Conservation (phyloP, 2,329 filamentous ascomycete species). For the Aspergillus neotritici region DNA sequence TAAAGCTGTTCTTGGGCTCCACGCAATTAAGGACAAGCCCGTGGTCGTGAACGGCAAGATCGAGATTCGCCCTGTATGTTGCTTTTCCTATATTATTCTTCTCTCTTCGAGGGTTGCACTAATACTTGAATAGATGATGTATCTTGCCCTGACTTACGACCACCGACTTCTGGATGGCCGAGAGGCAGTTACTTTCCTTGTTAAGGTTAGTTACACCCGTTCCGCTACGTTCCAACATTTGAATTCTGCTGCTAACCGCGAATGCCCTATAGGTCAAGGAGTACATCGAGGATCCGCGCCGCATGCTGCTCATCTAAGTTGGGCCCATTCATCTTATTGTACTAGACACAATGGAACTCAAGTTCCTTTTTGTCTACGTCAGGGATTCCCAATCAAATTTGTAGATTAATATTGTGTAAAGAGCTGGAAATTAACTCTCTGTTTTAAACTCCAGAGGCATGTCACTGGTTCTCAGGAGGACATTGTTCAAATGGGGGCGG, state of each 20-base stretch:
- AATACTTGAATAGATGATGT: slow-evolving; percentile 72
- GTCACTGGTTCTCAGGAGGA: too few relatives aligned
- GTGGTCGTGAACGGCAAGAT: slow-evolving; percentile 89
- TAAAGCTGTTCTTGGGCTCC: slow-evolving; percentile 73
- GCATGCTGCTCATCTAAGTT: slow-evolving; percentile 65
- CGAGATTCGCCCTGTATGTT: slow-evolving; percentile 70
- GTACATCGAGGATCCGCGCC: slow-evolving; percentile 89
- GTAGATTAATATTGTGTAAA: slow-evolving; percentile 21
- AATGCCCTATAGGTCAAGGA: slow-evolving; percentile 63
- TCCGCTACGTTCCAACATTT: neutral
- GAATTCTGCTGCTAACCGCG: slow-evolving; percentile 5
- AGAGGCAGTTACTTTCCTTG: slow-evolving; percentile 91
- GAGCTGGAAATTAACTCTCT: too few relatives aligned
- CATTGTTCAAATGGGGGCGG: too few relatives aligned
- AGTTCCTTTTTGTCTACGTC: neutral
- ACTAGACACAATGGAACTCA: neutral
- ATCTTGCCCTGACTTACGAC: slow-evolving; percentile 93
- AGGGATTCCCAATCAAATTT: slow-evolving; percentile 6
- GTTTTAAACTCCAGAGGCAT: too few relatives aligned
- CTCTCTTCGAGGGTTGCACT: slow-evolving; percentile 2
- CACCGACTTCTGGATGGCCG: slow-evolving; percentile 91
- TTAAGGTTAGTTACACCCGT: slow-evolving; percentile 55
- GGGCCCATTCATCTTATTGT: neutral
- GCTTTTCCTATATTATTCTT: neutral
- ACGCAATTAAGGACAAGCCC: slow-evolving; percentile 93